phyloP scores from a whole-genome alignment of 495 filamentous ascomycete species.

The Rusavskia elegans region DNA sequence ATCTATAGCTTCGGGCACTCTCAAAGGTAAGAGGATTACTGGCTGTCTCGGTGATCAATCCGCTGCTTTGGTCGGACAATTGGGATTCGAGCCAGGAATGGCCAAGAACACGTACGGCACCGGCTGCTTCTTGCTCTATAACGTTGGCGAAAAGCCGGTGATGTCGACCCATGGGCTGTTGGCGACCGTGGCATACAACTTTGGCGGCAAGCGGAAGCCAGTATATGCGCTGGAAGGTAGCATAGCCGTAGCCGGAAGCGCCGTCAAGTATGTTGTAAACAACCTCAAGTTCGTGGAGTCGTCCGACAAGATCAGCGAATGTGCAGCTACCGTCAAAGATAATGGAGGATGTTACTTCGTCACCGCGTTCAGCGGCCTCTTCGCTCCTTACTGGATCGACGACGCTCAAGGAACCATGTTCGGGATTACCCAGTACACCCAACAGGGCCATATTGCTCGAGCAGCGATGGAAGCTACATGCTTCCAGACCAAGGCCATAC shows the following conservation, averaged over 20 bases:
- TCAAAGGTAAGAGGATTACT: conserved; percentile 65
- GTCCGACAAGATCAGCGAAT: conserved; percentile 64
- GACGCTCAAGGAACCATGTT: conserved; percentile 82
- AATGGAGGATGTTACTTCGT: conserved; percentile 90
- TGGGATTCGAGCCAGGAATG: conserved; percentile 68
- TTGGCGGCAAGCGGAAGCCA: conserved; percentile 49
- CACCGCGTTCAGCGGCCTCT: conserved; percentile 88
- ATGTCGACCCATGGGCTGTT: conserved; percentile 81
- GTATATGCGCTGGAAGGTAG: conserved; percentile 87
- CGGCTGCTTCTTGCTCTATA: conserved; percentile 89
- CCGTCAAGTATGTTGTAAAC: conserved; percentile 80
- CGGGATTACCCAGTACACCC: conserved; percentile 83
- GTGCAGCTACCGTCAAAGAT: conserved; percentile 71
- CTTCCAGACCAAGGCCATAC: conserved; percentile 87
- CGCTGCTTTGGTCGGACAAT: conserved; percentile 80
- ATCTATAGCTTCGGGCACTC: conserved; percentile 41
- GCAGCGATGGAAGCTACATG: conserved; percentile 92
- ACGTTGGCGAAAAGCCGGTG: conserved; percentile 80
- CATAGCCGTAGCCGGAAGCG: conserved; percentile 81
- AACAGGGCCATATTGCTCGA: conserved; percentile 79
- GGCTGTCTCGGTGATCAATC: conserved; percentile 91
- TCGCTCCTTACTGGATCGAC: conserved; percentile 98
- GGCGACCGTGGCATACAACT: conserved; percentile 76
- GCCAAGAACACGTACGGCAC: conserved; percentile 98
- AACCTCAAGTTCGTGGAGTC: conserved; percentile 73